A percentile compares a stretch with the other conserved stretches of the same genome.
phyloP scores from a whole-genome alignment of 257 asterid species.

The Capsicum pubescens region DNA sequence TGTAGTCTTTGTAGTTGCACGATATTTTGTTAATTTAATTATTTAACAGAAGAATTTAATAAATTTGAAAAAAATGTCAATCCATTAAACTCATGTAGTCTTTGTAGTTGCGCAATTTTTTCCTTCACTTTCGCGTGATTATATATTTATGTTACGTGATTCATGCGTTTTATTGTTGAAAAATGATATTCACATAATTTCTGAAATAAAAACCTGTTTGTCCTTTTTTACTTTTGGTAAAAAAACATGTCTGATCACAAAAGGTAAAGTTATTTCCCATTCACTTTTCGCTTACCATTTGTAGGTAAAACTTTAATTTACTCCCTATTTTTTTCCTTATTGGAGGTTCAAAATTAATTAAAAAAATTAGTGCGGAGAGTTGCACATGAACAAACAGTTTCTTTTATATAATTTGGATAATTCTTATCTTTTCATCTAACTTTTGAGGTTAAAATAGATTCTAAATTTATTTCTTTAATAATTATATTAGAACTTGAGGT shows the following conservation, averaged over 20 bases:
- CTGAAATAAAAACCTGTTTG: background rate
- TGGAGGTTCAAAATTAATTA: background rate
- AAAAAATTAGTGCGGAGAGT: no score
- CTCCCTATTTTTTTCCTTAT: background rate
- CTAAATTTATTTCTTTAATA: no score
- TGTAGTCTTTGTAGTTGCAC: background rate
- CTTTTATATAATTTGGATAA: no score
- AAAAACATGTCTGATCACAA: no score
- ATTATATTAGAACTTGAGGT: background rate
- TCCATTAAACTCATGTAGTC: background rate
- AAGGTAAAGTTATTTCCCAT: background rate
- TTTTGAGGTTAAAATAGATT: no score
- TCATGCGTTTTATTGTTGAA: background rate
- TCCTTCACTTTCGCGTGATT: background rate
- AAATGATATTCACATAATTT: background rate
- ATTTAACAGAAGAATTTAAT: background rate
- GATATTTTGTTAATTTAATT: no score
- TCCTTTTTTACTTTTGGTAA: background rate
- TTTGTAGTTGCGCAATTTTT: background rate
- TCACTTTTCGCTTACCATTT: background rate
- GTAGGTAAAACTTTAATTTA: background rate
- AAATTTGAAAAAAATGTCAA: background rate
- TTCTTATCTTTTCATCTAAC: no score
- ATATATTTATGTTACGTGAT: background rate
- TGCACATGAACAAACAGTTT: no score